Base-by-base conservation (phyloP, 257 asterid genomes). In the Schizonepeta tenuifolia region DNA sequence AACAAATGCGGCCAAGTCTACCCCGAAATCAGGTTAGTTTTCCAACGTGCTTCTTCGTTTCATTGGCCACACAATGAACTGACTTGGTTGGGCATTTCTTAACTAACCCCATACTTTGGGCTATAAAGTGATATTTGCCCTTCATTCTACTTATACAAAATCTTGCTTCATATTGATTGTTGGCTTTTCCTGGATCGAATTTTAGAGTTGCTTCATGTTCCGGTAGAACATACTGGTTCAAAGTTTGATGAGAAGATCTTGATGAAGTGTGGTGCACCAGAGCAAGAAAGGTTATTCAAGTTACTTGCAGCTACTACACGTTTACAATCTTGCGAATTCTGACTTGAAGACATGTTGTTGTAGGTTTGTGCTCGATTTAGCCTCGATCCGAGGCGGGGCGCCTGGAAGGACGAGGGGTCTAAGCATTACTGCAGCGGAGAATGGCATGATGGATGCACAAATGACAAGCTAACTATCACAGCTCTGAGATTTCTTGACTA, bases 341-440 rank as follows among this genome's bases (percentile, higher is more conserved):
- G 67, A 81, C 51, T 73, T 54, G 28, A 36, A 22, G 20, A 31
- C 12, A 22, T 50, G 31, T 67, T 67, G 51, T 4, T 83, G 78
- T 80, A 92, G 98, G 88, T 67, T 81, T 78, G 76, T 79, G 79
- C 80, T 92, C 58, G 92, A 93, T 68, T 70, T 90, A 11, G 79
- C 91, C 64, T 77, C 90, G 18, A 77, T 87, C 33, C 84, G 83
- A 73, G 97, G 97, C 38, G 97, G 97, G 75, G 93, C 95, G 1
- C 98, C 96, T 1, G 96, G 90, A 55, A 85, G 97, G 67, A 93
- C 98, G 11, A 85, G 98, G 82, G 95, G 96, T 15, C 85, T 93
- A 33, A 68, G 63, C 5, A 17, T 93, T 40, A 47, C 50, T 40
- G 67, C 79, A 8, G 40, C 51, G n/a, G 67, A 78, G 53, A 80